Percentiles rank a stretch among this genome's conserved stretches.
These are phyloP conservation scores for Colletotrichum eremochloae DNA, from an alignment of 2,329 filamentous ascomycete genomes.

Conservation along the genomic window DNA sequence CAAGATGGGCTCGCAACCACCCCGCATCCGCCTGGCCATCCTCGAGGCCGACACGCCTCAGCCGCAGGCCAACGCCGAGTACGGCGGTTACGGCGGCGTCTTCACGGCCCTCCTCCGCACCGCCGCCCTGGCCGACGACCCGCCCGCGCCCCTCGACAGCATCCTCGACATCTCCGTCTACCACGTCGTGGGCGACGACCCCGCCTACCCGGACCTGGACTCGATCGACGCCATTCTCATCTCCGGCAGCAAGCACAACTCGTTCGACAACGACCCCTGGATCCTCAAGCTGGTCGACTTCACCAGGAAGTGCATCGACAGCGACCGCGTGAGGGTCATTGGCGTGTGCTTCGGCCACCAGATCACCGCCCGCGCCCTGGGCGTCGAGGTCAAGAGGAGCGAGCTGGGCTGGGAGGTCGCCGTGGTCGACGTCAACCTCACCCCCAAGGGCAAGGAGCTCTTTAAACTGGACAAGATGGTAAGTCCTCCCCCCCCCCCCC, in stretches of 20 bases:
- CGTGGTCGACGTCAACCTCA: slow-evolving; percentile 77
- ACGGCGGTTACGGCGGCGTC: slow-evolving; percentile 79
- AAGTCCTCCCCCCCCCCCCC: slow-evolving; percentile 40
- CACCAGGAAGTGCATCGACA: slow-evolving; percentile 68
- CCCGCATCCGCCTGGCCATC: slow-evolving; percentile 83
- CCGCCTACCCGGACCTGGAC: slow-evolving; percentile 79
- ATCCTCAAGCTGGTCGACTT: slow-evolving; percentile 81
- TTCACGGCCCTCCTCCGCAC: slow-evolving; percentile 72
- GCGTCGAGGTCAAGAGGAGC: slow-evolving; percentile 74
- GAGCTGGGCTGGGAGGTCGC: slow-evolving; percentile 85
- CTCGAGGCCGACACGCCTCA: slow-evolving; percentile 89
- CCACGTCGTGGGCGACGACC: slow-evolving; percentile 76
- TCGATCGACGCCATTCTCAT: slow-evolving; percentile 86
- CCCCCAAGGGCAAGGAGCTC: slow-evolving; percentile 76
- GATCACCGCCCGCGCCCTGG: slow-evolving; percentile 81
- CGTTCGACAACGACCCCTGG: slow-evolving; percentile 82
- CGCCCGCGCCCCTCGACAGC: slow-evolving; percentile 56
- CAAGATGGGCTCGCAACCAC: slow-evolving; percentile 43
- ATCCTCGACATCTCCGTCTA: slow-evolving; percentile 73
- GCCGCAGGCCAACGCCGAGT: slow-evolving; percentile 72
- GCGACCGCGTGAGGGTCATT: slow-evolving; percentile 76
- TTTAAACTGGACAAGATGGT: slow-evolving; percentile 76
- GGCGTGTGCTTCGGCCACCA: slow-evolving; percentile 92
- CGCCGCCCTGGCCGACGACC: slow-evolving; percentile 63
- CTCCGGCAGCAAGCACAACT: slow-evolving; percentile 80